phyloP scores from a whole-genome alignment of 2,329 filamentous ascomycete species.

The Penicillium expansum region DNA sequence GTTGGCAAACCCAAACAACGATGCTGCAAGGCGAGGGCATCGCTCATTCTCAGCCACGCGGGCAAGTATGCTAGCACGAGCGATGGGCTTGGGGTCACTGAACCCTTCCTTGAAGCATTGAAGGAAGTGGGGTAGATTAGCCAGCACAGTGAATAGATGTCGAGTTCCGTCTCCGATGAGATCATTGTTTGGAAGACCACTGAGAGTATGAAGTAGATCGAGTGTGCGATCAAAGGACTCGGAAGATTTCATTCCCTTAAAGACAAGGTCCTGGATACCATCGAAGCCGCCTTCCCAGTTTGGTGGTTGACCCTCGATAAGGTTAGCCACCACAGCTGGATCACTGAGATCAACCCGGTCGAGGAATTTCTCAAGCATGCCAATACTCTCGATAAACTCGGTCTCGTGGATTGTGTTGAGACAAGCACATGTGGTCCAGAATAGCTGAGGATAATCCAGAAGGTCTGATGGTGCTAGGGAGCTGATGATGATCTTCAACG shows the following conservation, averaged over 20 bases:
- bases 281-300: slow-evolving; percentile 89
- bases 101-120: slow-evolving; percentile 68
- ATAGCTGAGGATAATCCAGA: slow-evolving; percentile 87
- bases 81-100: slow-evolving; percentile 55
- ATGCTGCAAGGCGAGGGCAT: slow-evolving; percentile 63
- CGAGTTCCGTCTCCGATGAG: slow-evolving; percentile 80
- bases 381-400: slow-evolving; percentile 86
- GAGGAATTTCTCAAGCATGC: slow-evolving; percentile 85
- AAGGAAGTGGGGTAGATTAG: slow-evolving; percentile 86
- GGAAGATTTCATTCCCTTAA: slow-evolving; percentile 89
- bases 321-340: slow-evolving; percentile 63
- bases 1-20: slow-evolving; percentile 67
- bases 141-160: slow-evolving; percentile 79
- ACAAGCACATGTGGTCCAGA: slow-evolving; percentile 97
- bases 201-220: slow-evolving; percentile 72
- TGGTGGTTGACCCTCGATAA: slow-evolving; percentile 75
- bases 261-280: slow-evolving; percentile 78
- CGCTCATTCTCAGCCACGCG: slow-evolving; percentile 71
- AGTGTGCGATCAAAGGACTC: slow-evolving; percentile 76
- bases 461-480: slow-evolving; percentile 78
- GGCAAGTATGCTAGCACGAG: slow-evolving; percentile 67
- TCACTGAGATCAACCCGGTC: slow-evolving; percentile 78
- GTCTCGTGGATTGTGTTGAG: slow-evolving; percentile 94
- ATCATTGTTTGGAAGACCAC: slow-evolving; percentile 72
- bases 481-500: slow-evolving; percentile 83